Evolutionary conservation across 2,329 filamentous ascomycete genomes (phyloP).

Genomic region (Aspergillus clavatus): DNA sequence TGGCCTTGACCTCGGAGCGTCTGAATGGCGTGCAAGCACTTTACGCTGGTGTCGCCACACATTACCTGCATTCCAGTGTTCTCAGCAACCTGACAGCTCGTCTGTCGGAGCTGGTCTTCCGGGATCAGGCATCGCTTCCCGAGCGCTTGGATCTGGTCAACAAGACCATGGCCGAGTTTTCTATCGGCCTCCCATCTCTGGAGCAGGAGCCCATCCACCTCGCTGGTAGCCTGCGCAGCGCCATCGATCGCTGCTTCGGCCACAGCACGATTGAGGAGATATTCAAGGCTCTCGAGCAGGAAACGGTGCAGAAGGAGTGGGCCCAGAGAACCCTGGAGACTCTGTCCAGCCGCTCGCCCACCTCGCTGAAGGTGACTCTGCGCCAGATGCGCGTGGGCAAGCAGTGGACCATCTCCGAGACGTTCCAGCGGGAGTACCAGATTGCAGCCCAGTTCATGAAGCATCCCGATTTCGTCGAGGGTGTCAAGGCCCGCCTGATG

Average conservation of each 20-base stretch:
- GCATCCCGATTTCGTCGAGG: conserved; percentile 85
- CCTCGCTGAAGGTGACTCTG: conserved; percentile 76
- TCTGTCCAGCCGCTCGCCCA: conserved; percentile 75
- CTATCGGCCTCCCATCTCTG: conserved; percentile 67
- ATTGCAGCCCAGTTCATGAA: conserved; percentile 86
- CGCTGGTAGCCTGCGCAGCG: conserved; percentile 64
- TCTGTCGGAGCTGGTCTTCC: conserved; percentile 83
- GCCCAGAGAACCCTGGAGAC: conserved; percentile 71
- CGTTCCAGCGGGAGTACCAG: conserved; percentile 79
- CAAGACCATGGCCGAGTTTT: conserved; percentile 85
- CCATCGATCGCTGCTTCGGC: conserved; percentile 80
- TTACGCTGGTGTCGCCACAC: conserved; percentile 87
- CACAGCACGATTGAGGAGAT: conserved; percentile 66
- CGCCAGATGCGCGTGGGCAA: conserved; percentile 73
- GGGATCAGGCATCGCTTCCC: conserved; percentile 62
- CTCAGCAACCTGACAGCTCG: conserved; percentile 76
- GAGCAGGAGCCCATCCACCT: conserved; percentile 61
- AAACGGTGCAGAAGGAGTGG: conserved; percentile 62
- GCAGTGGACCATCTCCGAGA: conserved; percentile 74
- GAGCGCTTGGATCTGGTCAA: conserved; percentile 70
- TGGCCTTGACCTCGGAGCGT: conserved; percentile 83
- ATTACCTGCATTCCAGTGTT: conserved; percentile 89
- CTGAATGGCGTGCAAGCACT: conserved; percentile 80
- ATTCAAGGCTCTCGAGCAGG: conserved; percentile 58
- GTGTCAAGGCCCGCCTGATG: conserved; percentile 76